Evolutionary conservation across 2,329 filamentous ascomycete species (phyloP), one percentile per base, ranked within the genome.

Genomic region (Arthrocladium fulminans): DNA sequence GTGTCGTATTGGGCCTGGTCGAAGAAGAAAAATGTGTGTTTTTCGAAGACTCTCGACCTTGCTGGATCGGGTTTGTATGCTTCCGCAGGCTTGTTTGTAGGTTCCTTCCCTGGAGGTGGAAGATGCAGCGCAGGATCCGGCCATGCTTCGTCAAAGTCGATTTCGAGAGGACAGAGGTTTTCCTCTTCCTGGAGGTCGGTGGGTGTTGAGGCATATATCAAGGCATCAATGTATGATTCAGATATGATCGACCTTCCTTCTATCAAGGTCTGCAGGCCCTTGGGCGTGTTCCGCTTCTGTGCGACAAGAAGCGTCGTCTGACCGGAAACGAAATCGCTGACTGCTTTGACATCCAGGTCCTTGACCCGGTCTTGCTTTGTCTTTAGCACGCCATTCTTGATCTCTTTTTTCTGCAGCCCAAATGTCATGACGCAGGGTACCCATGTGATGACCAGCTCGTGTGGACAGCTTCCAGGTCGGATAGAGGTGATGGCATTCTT

Each of bases 11-110:
- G 90, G 2, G 71, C 71, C 46, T 76, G 66, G 47, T 89, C 82
- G 55, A 89, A 83, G 59, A 97, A 95, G 2, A 98, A 73, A 60
- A 97, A 96, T 0, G 83, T 90, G 60, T 89, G 92, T 2, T 86
- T 86, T 9, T 86, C 79, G 57, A 98, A 97, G 1, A 98, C 73
- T 23, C 82, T 79, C 6, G 71, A 69, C 17, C 92, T 77, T 13
- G 68, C 66, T 0, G 72, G 55, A 53, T 90, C 79, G 0, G 92
- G 90, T 6, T 75, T 72, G 61, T 94, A 90, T 10, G 80, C 76
- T n/a, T 79, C 75, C 8, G 78, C 71, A 0, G 81, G 77, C 41
- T 84, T 77, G 29, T 81, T 73, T 2, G 82, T 77, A 0, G 85
- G 84, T 63, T 97, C 90, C 43, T 81, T 81, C 1, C 84, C 86